Percentiles rank a stretch among this genome's conserved stretches.
Conservation (phyloP, 2,329 filamentous ascomycete species). For the Alternaria sp. region DNA sequence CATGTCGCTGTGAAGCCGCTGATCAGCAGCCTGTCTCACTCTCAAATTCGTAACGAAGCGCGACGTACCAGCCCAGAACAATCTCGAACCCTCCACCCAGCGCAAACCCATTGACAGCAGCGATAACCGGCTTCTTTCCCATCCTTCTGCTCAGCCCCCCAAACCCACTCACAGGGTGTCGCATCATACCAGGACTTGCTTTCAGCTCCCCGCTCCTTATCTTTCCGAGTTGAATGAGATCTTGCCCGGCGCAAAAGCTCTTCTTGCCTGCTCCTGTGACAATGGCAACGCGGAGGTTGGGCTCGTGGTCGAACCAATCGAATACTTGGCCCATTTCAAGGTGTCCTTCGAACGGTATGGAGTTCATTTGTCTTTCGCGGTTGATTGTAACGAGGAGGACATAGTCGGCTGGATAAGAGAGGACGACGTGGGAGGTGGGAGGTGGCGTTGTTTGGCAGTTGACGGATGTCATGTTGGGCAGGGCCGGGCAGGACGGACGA, state of each 20-base stretch:
- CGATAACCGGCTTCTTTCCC: constrained; percentile 67
- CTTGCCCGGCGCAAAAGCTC: constrained; percentile 63
- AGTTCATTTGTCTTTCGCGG: constrained; percentile 58
- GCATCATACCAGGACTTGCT: constrained; percentile 30
- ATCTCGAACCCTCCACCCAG: constrained; percentile 66
- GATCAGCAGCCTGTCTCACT: background rate
- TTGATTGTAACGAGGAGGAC: constrained; percentile 62
- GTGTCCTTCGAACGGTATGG: constrained; percentile 50
- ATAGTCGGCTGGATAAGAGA: constrained; percentile 55
- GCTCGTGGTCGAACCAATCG: constrained; percentile 61
- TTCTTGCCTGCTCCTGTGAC: constrained; percentile 59
- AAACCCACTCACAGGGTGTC: constrained; percentile 59
- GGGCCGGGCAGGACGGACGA: background rate
- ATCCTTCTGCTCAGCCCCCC: constrained; percentile 61
- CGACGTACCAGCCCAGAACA: constrained; percentile 59
- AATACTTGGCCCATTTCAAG: constrained; percentile 58
- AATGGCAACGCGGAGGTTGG: constrained; percentile 55
- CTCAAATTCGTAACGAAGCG: background rate
- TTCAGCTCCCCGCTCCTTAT: constrained; percentile 35
- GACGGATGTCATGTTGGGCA: constrained; percentile 31
- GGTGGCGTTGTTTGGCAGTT: constrained; percentile 40
- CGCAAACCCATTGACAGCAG: constrained; percentile 64
- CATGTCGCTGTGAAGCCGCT: constrained; percentile 52
- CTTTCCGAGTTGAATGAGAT: constrained; percentile 56
- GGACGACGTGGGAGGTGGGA: constrained; percentile 42